Percentiles rank a stretch among this genome's conserved stretches.
Conservation (phyloP, 345 rosid genomes). For the Lepidium aucheri region DNA sequence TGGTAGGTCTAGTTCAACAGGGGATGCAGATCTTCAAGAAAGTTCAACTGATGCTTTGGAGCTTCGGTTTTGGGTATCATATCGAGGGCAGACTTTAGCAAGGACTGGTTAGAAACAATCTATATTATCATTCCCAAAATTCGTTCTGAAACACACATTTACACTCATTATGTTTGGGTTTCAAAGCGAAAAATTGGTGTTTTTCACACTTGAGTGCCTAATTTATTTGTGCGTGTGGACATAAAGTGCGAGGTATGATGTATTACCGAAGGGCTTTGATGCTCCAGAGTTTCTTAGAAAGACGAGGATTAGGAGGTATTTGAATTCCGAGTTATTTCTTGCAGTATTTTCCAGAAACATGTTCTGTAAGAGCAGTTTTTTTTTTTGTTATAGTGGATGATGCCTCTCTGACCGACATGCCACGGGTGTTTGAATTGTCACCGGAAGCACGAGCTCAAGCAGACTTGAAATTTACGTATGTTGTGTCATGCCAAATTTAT, state of each 20-base stretch:
- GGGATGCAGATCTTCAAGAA: constrained; percentile 67
- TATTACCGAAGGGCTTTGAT: constrained; percentile 96
- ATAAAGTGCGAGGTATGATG: constrained; percentile 99
- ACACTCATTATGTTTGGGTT: background rate
- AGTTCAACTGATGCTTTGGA: constrained; percentile 76
- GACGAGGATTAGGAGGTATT: constrained; percentile 72
- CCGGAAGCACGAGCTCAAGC: constrained; percentile 90
- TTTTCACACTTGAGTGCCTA: constrained; percentile 6
- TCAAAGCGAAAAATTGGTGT: constrained; percentile 4
- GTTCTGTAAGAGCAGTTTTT: constrained; percentile 17
- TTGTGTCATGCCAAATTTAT: constrained; percentile 96
- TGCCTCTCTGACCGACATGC: constrained; percentile 37
- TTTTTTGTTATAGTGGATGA: constrained; percentile 45
- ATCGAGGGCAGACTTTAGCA: constrained; percentile 94
- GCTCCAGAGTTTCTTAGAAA: constrained; percentile 89
- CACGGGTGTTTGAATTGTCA: constrained; percentile 71
- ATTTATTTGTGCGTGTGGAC: constrained; percentile 17
- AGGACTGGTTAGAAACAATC: constrained; percentile 65
- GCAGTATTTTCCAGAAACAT: background rate
- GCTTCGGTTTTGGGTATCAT: constrained; percentile 97
- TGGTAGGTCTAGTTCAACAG: constrained; percentile 62
- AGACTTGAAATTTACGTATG: constrained; percentile 93
- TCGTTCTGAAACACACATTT: background rate
- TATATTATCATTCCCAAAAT: background rate
- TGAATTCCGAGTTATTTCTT: background rate